Conservation (phyloP, 129 eudicot species). For the Solidago caesia region DNA sequence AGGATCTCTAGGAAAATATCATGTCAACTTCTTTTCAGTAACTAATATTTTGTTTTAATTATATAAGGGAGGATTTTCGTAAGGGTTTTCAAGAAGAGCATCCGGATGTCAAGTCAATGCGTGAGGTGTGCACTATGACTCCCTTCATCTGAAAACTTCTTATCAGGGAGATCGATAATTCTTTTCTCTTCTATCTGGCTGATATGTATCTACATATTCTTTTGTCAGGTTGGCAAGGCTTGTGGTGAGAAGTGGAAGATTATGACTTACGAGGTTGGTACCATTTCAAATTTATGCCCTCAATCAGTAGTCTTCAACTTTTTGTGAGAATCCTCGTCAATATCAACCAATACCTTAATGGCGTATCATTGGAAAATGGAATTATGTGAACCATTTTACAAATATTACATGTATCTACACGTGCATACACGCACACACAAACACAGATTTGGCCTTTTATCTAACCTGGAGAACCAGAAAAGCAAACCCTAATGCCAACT, state of each 20-base stretch:
- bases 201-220: constrained; percentile 1
- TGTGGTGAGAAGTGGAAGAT: constrained; percentile 95
- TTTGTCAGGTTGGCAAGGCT: constrained; percentile 84
- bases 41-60: not conserved
- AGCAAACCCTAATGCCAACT: not conserved
- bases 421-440: too few species aligned
- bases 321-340: not conserved
- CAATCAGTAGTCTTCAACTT: not conserved
- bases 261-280: constrained; percentile 84
- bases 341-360: not conserved
- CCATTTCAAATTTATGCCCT: not conserved
- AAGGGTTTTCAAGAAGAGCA: constrained; percentile 76
- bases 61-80: constrained; percentile 87
- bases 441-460: not conserved
- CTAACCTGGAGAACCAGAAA: constrained; percentile 1
- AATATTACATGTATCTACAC: too few species aligned
- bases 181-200: constrained; percentile 9
- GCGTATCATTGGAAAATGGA: too few species aligned
- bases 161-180: not conserved
- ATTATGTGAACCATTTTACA: too few species aligned
- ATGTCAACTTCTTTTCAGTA: constrained; percentile 1
- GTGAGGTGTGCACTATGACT: constrained; percentile 49
- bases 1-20: not conserved
- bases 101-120: constrained; percentile 87
- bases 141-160: not conserved